phyloP scores from a whole-genome alignment of 2,329 filamentous ascomycete genomes.

The Colletotrichum higginsianum region DNA sequence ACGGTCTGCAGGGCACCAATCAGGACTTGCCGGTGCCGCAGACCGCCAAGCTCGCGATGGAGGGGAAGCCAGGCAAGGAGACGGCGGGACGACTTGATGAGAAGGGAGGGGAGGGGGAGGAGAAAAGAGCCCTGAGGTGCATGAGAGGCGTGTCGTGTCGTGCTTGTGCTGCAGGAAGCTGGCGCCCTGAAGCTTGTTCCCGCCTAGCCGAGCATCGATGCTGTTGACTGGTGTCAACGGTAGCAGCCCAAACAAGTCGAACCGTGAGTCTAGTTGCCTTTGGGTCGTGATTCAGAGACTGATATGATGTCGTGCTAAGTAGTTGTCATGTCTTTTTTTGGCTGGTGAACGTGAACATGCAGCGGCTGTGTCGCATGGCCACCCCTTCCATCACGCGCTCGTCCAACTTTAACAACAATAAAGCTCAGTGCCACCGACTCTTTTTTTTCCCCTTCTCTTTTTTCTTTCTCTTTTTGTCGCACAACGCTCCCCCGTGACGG shows the following conservation, averaged over 20 bases:
- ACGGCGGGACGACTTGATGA: too few relatives aligned
- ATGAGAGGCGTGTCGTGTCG: slow-evolving; percentile 29
- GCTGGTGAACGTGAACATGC: neutral
- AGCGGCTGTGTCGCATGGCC: slow-evolving; percentile 2
- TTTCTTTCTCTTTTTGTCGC: too few relatives aligned
- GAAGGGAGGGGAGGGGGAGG: neutral
- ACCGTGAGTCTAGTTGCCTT: slow-evolving; percentile 6
- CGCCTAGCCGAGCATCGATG: neutral
- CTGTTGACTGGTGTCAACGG: slow-evolving; percentile 16
- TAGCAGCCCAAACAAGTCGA: neutral
- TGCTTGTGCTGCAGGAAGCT: slow-evolving; percentile 30
- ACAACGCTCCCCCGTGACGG: neutral
- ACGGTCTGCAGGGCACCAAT: slow-evolving; percentile 42
- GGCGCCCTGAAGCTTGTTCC: slow-evolving; percentile 39
- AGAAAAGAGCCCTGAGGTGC: slow-evolving; percentile 17
- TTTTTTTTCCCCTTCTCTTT: neutral
- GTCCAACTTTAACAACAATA: slow-evolving; percentile 12
- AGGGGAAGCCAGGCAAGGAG: slow-evolving; percentile 5
- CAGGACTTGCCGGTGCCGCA: slow-evolving; percentile 26
- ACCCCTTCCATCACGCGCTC: neutral
- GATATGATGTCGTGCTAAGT: neutral
- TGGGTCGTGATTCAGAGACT: neutral
- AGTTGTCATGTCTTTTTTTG: neutral
- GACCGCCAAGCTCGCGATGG: slow-evolving; percentile 29
- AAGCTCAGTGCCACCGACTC: slow-evolving; percentile 24